Conservation (phyloP, 345 rosid species). For the Mallotus nudiflorus region DNA sequence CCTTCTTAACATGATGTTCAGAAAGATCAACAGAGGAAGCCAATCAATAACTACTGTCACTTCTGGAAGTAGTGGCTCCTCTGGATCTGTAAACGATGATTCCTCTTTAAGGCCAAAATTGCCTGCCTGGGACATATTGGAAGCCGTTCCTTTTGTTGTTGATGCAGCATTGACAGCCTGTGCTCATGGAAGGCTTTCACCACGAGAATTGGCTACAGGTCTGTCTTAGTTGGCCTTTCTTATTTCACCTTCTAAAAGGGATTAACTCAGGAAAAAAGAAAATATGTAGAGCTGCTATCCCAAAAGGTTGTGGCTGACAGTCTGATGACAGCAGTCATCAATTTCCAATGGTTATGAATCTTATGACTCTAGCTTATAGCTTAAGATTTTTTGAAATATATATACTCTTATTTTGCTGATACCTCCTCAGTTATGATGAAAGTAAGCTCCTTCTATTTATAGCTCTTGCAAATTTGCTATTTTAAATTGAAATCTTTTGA, state of each 20-base stretch:
- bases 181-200: constrained; percentile 84
- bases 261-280: background rate
- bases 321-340: background rate
- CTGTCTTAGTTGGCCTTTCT: constrained; percentile 19
- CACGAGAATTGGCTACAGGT: constrained; percentile 99
- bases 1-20: constrained; percentile 85
- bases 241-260: constrained; percentile 4
- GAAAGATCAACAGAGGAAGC: constrained; percentile 59
- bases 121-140: constrained; percentile 96
- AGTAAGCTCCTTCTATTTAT: background rate
- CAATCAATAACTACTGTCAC: constrained; percentile 52
- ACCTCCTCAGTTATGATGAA: background rate
- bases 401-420: background rate
- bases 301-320: constrained; percentile 36
- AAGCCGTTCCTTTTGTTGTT: constrained; percentile 79
- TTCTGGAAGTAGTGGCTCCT: constrained; percentile 80
- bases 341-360: background rate
- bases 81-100: constrained; percentile 67
- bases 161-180: constrained; percentile 93
- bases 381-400: constrained; percentile 28
- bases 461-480: background rate
- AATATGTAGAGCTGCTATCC: background rate
- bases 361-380: constrained; percentile 9
- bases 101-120: constrained; percentile 57
- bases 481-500: constrained; percentile 2